Evolutionary conservation across 768 basidiomycete species (phyloP).

Genomic region (Tephrocybe rancida): DNA sequence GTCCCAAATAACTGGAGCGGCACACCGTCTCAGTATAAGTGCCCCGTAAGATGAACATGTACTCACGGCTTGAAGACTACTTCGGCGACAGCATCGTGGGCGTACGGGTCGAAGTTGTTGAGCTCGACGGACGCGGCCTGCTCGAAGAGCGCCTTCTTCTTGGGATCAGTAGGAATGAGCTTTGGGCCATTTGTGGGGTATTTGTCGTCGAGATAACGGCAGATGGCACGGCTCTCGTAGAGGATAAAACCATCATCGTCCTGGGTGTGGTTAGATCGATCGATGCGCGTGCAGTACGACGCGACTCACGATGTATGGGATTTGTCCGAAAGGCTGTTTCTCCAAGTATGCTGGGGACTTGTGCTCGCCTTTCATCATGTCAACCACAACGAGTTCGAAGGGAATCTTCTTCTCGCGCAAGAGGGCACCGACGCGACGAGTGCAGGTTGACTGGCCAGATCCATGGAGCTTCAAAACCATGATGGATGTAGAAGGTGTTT

Average conservation of each 20-base stretch:
- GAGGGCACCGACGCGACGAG: constrained; percentile 50
- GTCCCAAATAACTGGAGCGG: constrained; percentile 6
- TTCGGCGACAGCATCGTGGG: constrained; percentile 43
- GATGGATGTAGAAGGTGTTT: background rate
- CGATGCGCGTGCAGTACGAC: background rate
- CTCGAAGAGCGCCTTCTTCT: constrained; percentile 44
- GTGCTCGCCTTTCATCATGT: constrained; percentile 47
- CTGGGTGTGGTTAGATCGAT: constrained; percentile 19
- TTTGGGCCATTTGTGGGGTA: constrained; percentile 50
- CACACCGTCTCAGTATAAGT: background rate
- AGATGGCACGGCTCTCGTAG: constrained; percentile 65
- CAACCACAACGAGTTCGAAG: constrained; percentile 49
- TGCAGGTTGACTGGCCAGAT: constrained; percentile 42
- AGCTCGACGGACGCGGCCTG: constrained; percentile 54
- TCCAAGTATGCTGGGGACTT: constrained; percentile 44
- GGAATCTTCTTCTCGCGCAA: constrained; percentile 59
- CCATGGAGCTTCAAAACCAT: constrained; percentile 51
- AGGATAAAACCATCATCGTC: constrained; percentile 60
- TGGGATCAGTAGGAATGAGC: constrained; percentile 52
- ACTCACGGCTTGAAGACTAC: constrained; percentile 54
- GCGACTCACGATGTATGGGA: constrained; percentile 47
- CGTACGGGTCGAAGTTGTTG: constrained; percentile 50
- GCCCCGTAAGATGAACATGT: background rate
- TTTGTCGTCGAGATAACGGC: constrained; percentile 58
- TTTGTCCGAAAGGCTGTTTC: constrained; percentile 65